Evolutionary conservation across 1,284 basidiomycete genomes (phyloP).

Genomic region (Apiotrichum veenhuisii): DNA sequence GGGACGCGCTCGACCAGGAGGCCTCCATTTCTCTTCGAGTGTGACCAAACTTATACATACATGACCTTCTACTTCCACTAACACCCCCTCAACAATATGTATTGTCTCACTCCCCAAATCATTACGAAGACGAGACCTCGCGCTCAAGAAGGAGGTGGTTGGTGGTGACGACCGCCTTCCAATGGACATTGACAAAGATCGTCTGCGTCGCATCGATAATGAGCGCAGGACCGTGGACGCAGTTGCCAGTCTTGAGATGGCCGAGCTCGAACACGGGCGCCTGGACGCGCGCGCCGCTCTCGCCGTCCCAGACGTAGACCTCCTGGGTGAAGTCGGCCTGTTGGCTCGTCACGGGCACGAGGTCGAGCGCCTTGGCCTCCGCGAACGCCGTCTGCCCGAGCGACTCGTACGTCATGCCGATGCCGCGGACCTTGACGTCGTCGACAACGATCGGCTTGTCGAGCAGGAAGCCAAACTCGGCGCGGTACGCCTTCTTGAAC

Average conservation of each 20-base stretch:
- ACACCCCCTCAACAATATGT: too few species aligned
- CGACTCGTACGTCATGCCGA: constrained; percentile 83
- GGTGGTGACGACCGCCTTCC: constrained; percentile 14
- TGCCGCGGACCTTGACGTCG: constrained; percentile 75
- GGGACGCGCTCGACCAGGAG: too few species aligned
- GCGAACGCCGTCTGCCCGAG: constrained; percentile 68
- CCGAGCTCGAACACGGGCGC: constrained; percentile 76
- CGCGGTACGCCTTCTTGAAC: constrained; percentile 71
- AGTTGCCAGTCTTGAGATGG: constrained; percentile 63
- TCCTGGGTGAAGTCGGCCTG: constrained; percentile 21
- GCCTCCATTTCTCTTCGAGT: too few species aligned
- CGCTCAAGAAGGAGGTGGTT: constrained; percentile 14
- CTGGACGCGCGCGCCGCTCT: constrained; percentile 48
- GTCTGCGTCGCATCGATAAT: constrained; percentile 44
- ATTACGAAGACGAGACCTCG: not conserved
- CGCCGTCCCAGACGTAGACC: constrained; percentile 25
- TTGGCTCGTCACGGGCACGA: constrained; percentile 45
- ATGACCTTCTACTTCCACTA: too few species aligned
- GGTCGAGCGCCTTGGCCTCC: constrained; percentile 55
- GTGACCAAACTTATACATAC: too few species aligned
- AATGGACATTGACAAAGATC: constrained; percentile 44
- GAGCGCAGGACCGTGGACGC: constrained; percentile 52
- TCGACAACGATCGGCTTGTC: constrained; percentile 80
- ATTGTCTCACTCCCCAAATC: too few species aligned
- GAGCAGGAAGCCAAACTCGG: constrained; percentile 88